phyloP scores from a whole-genome alignment of 306 rosid species.

The Oemleria cerasiformis region DNA sequence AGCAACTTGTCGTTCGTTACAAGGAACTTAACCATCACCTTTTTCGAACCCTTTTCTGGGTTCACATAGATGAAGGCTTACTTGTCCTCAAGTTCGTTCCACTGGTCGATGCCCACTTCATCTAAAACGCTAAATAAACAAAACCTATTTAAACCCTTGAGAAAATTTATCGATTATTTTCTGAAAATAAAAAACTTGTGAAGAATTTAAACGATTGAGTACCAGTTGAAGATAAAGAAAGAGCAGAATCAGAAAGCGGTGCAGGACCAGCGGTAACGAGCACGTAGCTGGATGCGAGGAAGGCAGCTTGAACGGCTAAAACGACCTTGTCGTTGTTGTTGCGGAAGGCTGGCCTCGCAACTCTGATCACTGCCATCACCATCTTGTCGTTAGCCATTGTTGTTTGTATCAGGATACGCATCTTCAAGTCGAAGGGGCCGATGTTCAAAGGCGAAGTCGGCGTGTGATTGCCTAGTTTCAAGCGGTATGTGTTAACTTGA shows the following conservation, averaged over 20 bases:
- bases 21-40: slow-evolving; percentile 77
- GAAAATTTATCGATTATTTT: background rate
- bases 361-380: slow-evolving; percentile 83
- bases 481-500: too few species aligned
- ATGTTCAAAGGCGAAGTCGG: too few species aligned
- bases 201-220: background rate
- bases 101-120: slow-evolving; percentile 67
- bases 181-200: background rate
- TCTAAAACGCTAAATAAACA: slow-evolving; percentile 39
- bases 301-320: slow-evolving; percentile 71
- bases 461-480: too few species aligned
- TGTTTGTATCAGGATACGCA: background rate
- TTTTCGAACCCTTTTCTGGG: slow-evolving; percentile 58
- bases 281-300: slow-evolving; percentile 60
- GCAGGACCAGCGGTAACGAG: slow-evolving; percentile 67
- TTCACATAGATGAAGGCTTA: slow-evolving; percentile 70
- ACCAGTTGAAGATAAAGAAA: slow-evolving; percentile 58
- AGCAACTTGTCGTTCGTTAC: slow-evolving; percentile 60
- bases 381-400: slow-evolving; percentile 58
- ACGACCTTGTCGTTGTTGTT: slow-evolving; percentile 68
- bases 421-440: too few species aligned
- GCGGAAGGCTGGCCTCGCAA: slow-evolving; percentile 72
- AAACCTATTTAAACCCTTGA: background rate
- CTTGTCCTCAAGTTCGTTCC: slow-evolving; percentile 81
- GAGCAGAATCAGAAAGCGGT: slow-evolving; percentile 53